Evolutionary conservation across 768 basidiomycete species (phyloP), one percentile per base, ranked within the genome.

Genomic region (Chalciporus sphaerocephalus): DNA sequence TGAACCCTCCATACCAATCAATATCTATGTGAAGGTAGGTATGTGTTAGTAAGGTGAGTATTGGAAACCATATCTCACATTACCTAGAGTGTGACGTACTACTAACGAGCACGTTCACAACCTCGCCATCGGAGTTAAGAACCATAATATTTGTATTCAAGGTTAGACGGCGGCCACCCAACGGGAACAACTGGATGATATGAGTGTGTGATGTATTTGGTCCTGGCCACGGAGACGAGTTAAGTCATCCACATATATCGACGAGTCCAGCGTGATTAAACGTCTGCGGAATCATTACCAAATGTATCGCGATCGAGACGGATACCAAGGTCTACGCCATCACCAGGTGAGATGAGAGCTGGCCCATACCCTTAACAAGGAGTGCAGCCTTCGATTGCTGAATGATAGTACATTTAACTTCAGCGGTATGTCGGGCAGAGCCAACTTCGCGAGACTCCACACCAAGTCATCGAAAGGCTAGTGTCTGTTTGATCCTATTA

Each of bases 71-170:
- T 12, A 27, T 12, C 27, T 12, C 11, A 11, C 24, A 11, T 25
- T 61, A n/a, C 24, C 24, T 5, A 8, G 24, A 25, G 11, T 2
- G 24, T 0, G 10, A 52, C 69, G 47, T 48, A 72, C 73, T 67
- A 20, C 79, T 77, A 36, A 78, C 62, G 0, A 75, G 75, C 1
- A 74, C 66, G 38, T 64, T 74, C 47, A 66, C 61, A 2, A 46
- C 50, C 21, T 67, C 49, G 12, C 69, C 71, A 12, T 64, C 44
- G 33, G 67, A 55, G 54, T 77, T 74, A 12, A 72, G 50, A 9
- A 86, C 58, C 2, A 90, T 92, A 59, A 95, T 88, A 67, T 94
- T 88, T 44, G 80, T 87, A 56, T 95, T 95, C 2, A 84, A 88
- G 1, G 89, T 81, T 38, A 96, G 68, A 62, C 92, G 93, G 36